Evolutionary conservation across 75 land plant species (phyloP), one percentile per base, ranked within the genome.

Genomic region (Sequoia sempervirens): DNA sequence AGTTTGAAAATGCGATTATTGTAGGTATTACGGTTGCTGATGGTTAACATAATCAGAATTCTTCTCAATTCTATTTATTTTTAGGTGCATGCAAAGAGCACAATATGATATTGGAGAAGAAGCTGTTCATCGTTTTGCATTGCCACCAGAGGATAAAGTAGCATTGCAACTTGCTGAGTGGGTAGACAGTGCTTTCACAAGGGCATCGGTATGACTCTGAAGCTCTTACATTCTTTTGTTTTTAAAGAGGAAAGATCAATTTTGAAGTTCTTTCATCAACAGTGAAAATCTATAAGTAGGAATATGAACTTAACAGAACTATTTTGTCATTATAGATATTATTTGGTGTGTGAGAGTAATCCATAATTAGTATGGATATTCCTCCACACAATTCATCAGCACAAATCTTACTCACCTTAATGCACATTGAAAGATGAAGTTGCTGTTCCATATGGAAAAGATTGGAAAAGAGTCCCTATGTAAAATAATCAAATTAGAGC

Each of bases 71-170:
- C 14, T 81, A 30, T 50, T 84, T 50, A 34, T 7, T 28, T 88
- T 64, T 93, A 98, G 99, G 78, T 98, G 99, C 90, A 92, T 98
- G 90, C 95, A 93, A 90, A 92, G 91, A 84, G 93, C 93, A 46
- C 92, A 98, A 41, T 98, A 92, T 92, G 99, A 98, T 76, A 85
- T 98, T 66, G 99, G 98, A 46, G 91, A 92, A 84, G 99, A 96
- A 84, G 97, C 99, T 81, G 94, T 96, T 43, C 87, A 92, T 83
- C 92, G 99, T 12, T 98, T 96, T 89, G 90, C 94, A 15, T 88
- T 98, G 79, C 88, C 99, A 30, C 89, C 93, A 76, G 99, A 98
- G 86, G 98, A 98, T 84, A 92, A 88, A 89, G 98, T 95, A 28
- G 87, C 92, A 30, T 90, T 98, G 75, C 92, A 92, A 86, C 91